Evolutionary conservation across 169 alveolate species (phyloP).

Genomic region (Toxoplasma gondii): DNA sequence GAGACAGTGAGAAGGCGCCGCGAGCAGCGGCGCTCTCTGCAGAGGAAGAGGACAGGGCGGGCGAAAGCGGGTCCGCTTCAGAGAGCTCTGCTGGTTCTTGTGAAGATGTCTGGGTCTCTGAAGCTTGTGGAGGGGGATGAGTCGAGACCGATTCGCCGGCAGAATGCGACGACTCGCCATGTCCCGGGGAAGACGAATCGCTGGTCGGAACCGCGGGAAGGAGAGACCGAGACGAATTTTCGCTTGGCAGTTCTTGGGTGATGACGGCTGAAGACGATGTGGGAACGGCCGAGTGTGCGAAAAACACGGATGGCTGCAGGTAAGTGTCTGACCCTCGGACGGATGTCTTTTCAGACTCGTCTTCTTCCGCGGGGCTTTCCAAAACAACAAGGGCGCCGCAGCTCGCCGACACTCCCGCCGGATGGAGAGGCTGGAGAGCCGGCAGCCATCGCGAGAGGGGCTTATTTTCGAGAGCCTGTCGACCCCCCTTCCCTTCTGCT

Average conservation of each 20-base stretch:
- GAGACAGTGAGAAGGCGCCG: background rate
- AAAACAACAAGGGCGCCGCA: constrained; percentile 11
- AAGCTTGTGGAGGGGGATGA: too few species aligned
- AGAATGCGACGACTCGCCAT: too few species aligned
- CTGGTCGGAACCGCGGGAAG: background rate
- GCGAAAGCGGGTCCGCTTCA: background rate
- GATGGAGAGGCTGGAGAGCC: constrained; percentile 1
- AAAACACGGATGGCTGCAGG: background rate
- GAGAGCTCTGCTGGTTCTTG: background rate
- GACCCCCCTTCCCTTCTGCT: background rate
- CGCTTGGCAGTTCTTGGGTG: background rate
- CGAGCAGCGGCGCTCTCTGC: background rate
- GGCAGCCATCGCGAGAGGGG: constrained; percentile 16
- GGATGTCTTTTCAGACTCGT: background rate
- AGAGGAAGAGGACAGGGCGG: background rate
- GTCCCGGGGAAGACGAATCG: background rate
- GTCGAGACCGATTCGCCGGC: too few species aligned
- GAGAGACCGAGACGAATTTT: background rate
- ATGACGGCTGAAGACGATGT: background rate
- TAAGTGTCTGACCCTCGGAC: background rate
- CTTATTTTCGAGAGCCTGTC: background rate
- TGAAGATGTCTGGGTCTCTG: background rate
- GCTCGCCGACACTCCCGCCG: background rate
- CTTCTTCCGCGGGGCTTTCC: background rate
- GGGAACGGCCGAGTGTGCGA: background rate